Evolutionary conservation across 2,329 filamentous ascomycete genomes (phyloP).

Genomic region (Xylaria arbuscula): DNA sequence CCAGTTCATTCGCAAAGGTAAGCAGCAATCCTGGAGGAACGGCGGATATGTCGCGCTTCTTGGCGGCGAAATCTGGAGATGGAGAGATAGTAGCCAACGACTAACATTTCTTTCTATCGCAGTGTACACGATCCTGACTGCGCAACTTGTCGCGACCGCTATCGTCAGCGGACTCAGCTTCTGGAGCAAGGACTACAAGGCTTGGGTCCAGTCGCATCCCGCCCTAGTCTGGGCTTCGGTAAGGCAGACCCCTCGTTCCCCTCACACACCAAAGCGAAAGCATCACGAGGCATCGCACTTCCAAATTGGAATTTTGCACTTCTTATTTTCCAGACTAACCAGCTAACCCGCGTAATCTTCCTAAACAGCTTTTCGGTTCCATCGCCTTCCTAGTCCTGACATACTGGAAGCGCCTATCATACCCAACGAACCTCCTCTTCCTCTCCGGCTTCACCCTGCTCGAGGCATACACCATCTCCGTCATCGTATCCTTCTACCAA

Average conservation of each 20-base stretch:
- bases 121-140: slow-evolving; percentile 97
- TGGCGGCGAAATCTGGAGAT: not conserved
- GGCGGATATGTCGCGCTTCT: not conserved
- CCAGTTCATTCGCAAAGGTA: slow-evolving; percentile 87
- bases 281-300: slow-evolving; percentile 16
- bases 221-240: slow-evolving; percentile 88
- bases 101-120: slow-evolving; percentile 4
- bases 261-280: not conserved
- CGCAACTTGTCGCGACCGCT: slow-evolving; percentile 88
- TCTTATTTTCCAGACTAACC: not conserved
- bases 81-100: not conserved
- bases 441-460: slow-evolving; percentile 88
- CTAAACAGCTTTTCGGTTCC: slow-evolving; percentile 74
- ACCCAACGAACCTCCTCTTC: slow-evolving; percentile 94
- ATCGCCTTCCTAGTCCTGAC: slow-evolving; percentile 88
- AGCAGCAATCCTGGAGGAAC: not conserved
- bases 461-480: slow-evolving; percentile 93
- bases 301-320: not conserved
- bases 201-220: slow-evolving; percentile 86
- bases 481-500: slow-evolving; percentile 92
- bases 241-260: slow-evolving; percentile 48
- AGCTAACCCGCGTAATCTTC: slow-evolving; percentile 27
- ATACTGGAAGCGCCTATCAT: slow-evolving; percentile 95
- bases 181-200: slow-evolving; percentile 80
- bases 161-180: slow-evolving; percentile 86